A percentile compares a stretch with the other conserved stretches of the same genome.
Conservation (phyloP, 225 moss, liverwort and hornwort genomes). For the Pseudoscleropodium purum region DNA sequence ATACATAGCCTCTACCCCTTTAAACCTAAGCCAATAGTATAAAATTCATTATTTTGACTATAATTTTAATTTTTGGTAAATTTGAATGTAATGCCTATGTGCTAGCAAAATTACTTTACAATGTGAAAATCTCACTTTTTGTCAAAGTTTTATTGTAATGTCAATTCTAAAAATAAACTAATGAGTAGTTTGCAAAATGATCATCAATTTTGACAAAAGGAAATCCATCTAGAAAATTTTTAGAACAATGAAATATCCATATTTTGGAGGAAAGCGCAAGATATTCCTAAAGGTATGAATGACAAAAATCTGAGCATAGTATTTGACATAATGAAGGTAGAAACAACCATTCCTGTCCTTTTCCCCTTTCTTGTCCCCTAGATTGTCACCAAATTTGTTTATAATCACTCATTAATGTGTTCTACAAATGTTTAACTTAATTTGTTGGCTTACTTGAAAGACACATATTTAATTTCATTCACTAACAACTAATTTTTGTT, state of each 20-base stretch:
- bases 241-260: neutral
- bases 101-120: neutral
- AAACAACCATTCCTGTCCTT: no score
- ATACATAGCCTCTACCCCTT: neutral
- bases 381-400: no score
- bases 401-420: no score
- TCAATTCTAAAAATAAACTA: neutral
- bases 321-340: neutral
- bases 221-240: neutral
- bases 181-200: neutral
- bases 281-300: neutral
- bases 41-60: neutral
- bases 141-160: neutral
- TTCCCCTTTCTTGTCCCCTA: no score
- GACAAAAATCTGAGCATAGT: neutral
- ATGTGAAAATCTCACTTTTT: rapidly evolving
- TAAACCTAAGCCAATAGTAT: neutral
- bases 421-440: no score
- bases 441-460: no score
- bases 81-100: neutral
- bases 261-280: rapidly evolving
- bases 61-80: neutral
- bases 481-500: no score
- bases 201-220: neutral
- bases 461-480: no score